phyloP scores from a whole-genome alignment of 176 grass and related monocot species.

The Neostapfia colusana region DNA sequence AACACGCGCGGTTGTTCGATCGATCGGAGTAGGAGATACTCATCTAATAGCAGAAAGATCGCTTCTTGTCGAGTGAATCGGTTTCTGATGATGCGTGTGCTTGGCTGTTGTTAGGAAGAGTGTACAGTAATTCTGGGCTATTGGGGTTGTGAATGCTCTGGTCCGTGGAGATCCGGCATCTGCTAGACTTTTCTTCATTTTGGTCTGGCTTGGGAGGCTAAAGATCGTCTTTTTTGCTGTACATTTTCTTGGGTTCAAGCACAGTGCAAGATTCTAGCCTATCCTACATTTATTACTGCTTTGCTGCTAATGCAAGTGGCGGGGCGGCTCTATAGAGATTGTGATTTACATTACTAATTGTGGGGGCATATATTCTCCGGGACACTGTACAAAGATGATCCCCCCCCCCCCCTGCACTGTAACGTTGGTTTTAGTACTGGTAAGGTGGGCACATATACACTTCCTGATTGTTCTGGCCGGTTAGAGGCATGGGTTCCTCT shows the following conservation, averaged over 20 bases:
- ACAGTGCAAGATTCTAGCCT: conserved; percentile 17
- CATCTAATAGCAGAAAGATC: not conserved
- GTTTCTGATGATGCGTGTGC: not conserved
- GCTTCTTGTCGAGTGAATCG: not conserved
- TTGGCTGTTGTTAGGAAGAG: not conserved
- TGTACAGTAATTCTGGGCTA: conserved; percentile 2
- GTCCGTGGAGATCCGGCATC: not conserved
- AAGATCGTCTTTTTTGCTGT: conserved; percentile 6
- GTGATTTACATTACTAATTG: not conserved
- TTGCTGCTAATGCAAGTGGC: conserved; percentile 21
- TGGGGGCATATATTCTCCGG: conserved; percentile 25
- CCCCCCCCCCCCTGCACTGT: not conserved
- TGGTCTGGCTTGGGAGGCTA: not conserved
- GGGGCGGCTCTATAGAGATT: conserved; percentile 1
- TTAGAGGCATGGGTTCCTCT: conserved; percentile 50
- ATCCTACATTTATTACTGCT: conserved; percentile 16
- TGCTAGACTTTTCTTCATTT: conserved; percentile 15
- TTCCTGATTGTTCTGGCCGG: not conserved
- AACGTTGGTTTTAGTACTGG: conserved; percentile 29
- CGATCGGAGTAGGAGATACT: not conserved
- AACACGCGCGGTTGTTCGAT: not conserved
- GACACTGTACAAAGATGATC: conserved; percentile 22
- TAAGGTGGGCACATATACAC: conserved; percentile 10
- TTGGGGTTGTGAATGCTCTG: conserved; percentile 10
- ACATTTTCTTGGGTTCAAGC: not conserved